Conservation (phyloP, 2,329 filamentous ascomycete species). For the Fusarium sp. region DNA sequence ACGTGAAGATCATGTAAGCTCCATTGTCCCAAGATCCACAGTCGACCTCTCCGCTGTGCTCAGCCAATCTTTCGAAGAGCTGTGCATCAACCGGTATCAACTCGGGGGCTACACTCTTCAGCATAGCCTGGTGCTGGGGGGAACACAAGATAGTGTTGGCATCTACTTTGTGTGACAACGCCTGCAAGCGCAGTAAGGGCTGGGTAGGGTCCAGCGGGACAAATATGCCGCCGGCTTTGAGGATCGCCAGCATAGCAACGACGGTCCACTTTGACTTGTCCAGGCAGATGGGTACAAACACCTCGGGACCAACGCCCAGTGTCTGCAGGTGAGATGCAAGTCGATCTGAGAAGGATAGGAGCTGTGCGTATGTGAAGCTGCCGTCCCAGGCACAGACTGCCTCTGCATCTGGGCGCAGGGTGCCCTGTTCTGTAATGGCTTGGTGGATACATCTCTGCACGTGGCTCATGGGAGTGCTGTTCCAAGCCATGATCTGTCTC, state of each 20-base stretch:
- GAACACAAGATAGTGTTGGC: constrained; percentile 41
- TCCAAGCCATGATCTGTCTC: constrained; percentile 59
- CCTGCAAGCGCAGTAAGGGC: constrained; percentile 33
- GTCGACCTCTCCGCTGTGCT: neutral
- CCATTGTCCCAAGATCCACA: constrained; percentile 27
- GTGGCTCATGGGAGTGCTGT: constrained; percentile 28
- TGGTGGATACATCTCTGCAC: constrained; percentile 60
- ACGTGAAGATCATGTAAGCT: constrained; percentile 46
- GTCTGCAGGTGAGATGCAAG: constrained; percentile 50
- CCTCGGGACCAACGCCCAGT: constrained; percentile 46
- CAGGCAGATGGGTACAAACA: constrained; percentile 48
- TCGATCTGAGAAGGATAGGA: constrained; percentile 55
- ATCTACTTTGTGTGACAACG: constrained; percentile 33
- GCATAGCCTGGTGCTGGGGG: constrained; percentile 33
- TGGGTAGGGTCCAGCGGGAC: constrained; percentile 45
- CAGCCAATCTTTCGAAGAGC: constrained; percentile 19
- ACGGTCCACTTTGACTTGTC: constrained; percentile 50
- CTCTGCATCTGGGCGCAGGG: constrained; percentile 50
- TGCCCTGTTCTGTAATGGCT: constrained; percentile 55
- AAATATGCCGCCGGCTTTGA: constrained; percentile 47
- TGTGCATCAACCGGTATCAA: constrained; percentile 37
- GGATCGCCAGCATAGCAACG: constrained; percentile 47
- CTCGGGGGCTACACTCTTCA: constrained; percentile 26
- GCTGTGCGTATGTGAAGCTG: constrained; percentile 57
- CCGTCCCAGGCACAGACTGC: constrained; percentile 63